These are phyloP conservation scores for Pichia scutulata DNA, from an alignment of 805 yeast genomes.

Conservation along the genomic window DNA sequence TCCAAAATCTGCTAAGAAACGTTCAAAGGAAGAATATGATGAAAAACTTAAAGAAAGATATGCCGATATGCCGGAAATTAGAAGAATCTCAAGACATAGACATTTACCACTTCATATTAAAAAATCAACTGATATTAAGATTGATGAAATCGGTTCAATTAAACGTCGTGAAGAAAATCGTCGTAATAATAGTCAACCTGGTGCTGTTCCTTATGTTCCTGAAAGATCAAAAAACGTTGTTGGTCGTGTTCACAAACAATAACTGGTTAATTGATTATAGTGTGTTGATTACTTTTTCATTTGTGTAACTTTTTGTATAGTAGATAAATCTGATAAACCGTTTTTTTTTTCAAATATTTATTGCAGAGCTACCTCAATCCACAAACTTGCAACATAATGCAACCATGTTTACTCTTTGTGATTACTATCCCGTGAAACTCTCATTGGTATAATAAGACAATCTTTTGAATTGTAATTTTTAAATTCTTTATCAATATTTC, in stretches of 20 bases:
- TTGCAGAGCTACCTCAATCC: too few relatives aligned
- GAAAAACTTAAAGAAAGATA: constrained; percentile 85
- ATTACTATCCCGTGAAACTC: too few relatives aligned
- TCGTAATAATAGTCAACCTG: constrained; percentile 66
- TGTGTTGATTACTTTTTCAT: too few relatives aligned
- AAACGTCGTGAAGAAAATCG: constrained; percentile 80
- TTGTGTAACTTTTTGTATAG: background rate
- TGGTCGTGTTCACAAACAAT: constrained; percentile 60
- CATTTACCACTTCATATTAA: constrained; percentile 84
- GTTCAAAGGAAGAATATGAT: constrained; percentile 82
- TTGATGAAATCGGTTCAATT: constrained; percentile 60
- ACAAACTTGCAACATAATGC: too few relatives aligned
- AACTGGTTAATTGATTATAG: background rate
- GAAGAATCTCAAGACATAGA: constrained; percentile 83
- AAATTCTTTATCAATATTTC: too few relatives aligned
- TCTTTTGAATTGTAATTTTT: too few relatives aligned
- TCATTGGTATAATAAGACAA: too few relatives aligned
- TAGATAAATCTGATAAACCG: too few relatives aligned
- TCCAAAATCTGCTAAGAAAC: constrained; percentile 71
- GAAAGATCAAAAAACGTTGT: constrained; percentile 86
- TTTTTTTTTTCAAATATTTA: too few relatives aligned
- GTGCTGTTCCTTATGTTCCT: constrained; percentile 47
- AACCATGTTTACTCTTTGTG: too few relatives aligned
- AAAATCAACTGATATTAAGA: constrained; percentile 82
- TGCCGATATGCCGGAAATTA: constrained; percentile 94